phyloP scores from a whole-genome alignment of 1,284 basidiomycete genomes.

The Puccinia polysora region DNA sequence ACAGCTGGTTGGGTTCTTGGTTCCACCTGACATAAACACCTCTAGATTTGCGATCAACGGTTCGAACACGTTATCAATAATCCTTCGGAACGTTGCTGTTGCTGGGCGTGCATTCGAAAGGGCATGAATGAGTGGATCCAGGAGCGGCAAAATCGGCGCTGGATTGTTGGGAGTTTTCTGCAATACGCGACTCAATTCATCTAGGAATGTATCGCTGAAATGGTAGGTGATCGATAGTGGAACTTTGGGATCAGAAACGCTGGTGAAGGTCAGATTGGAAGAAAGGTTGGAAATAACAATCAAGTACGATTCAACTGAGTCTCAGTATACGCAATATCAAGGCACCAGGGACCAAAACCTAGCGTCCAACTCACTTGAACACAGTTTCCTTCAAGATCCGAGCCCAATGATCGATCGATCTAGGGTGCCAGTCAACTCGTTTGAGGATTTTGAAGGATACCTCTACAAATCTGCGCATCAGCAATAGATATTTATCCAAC shows the following conservation, averaged over 20 bases:
- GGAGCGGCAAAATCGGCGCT: conserved; percentile 16
- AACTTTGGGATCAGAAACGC: conserved; percentile 67
- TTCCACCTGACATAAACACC: background rate
- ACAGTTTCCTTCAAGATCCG: conserved; percentile 61
- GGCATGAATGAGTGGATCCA: conserved; percentile 12
- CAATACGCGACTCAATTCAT: conserved; percentile 76
- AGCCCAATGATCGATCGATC: conserved; percentile 63
- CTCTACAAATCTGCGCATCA: conserved; percentile 80
- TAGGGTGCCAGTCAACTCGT: conserved; percentile 64
- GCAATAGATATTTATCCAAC: conserved; percentile 95
- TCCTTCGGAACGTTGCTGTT: conserved; percentile 27
- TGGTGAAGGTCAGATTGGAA: conserved; percentile 52
- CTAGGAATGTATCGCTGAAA: conserved; percentile 80
- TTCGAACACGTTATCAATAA: conserved; percentile 19
- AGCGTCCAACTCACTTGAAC: conserved; percentile 6
- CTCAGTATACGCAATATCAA: background rate
- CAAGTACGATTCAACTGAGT: background rate
- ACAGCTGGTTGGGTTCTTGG: conserved; percentile 16
- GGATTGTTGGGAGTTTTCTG: background rate
- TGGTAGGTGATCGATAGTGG: conserved; percentile 78
- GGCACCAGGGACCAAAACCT: background rate
- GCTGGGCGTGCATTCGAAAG: conserved; percentile 21
- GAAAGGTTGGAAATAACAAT: too few relatives aligned
- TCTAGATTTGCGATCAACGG: conserved; percentile 32
- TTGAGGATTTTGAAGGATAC: conserved; percentile 75